Evolutionary conservation across 805 yeast genomes (phyloP), one percentile per base, ranked within the genome.

Genomic region (Lipomyces yamanashiensis): DNA sequence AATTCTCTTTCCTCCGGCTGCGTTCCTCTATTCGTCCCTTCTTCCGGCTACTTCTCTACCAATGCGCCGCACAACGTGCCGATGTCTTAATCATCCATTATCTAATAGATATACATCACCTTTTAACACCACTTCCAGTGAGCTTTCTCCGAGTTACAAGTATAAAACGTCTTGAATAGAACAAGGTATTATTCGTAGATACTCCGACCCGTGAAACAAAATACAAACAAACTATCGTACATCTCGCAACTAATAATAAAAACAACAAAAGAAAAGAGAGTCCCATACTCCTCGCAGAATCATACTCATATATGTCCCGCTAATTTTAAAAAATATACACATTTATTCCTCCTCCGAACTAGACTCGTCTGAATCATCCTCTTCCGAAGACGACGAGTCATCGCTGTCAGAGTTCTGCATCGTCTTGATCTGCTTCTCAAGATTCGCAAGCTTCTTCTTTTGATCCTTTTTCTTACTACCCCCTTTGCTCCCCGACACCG

Each of bases 381-480:
- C 70, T 4, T 63, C 61, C 23, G 70, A 66, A 33, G 61, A 61
- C 37, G 56, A 50, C 17, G 66, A 69, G 9, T 60, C 68, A 2
- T 64, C 60, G 9, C 66, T 47, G 41, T 51, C 63, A 2, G 63
- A 53, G 49, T 37, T 54, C 33, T 51, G 55, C 55, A 88, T 81
- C 71, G 89, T 87, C 68, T 89, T 91, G 71, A 93, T 80, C 76
- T 91, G 87, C 75, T 85, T 84, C 75, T 86, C 88, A 73, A 89
- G 80, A 70, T 82, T 84, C 72, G 86, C 92, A 70, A 89, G 87
- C 77, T 87, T 88, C 67, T 81, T 80, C 54, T 80, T 78, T 72
- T 85, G 88, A 72, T 88, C 89, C 69, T 82, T 80, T 76, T 85
- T 83, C 72, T 81, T 82, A 48, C 57, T 36, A 43, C 54, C 7